These are phyloP conservation scores for Xylaria sp. DNA, from an alignment of 2,329 filamentous ascomycete genomes.

Conservation along the genomic window DNA sequence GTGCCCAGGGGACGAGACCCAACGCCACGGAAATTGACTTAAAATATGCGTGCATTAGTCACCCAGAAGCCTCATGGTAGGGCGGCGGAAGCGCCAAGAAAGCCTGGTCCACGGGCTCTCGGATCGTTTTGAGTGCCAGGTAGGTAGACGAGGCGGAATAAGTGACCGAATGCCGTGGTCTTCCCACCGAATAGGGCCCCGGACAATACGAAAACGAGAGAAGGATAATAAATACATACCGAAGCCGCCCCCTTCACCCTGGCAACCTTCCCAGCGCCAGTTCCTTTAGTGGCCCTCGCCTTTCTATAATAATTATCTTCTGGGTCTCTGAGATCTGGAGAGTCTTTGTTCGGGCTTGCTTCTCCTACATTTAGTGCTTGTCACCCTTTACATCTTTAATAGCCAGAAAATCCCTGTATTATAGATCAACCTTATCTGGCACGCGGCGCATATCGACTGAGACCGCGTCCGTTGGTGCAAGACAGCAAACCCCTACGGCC, in stretches of 20 bases:
- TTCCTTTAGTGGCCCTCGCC: background rate
- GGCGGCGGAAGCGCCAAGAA: too few species aligned
- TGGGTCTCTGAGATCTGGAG: background rate
- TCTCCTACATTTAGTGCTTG: background rate
- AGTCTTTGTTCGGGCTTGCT: background rate
- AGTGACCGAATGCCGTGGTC: too few species aligned
- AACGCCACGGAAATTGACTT: background rate
- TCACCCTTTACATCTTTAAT: background rate
- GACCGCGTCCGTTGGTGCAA: background rate
- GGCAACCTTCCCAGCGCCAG: too few species aligned
- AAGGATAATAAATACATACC: constrained; percentile 19
- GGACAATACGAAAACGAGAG: constrained; percentile 27
- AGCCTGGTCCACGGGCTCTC: background rate
- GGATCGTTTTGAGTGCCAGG: constrained; percentile 4
- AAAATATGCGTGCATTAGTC: background rate
- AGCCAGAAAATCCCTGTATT: too few species aligned
- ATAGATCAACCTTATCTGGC: background rate
- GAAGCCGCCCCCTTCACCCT: background rate
- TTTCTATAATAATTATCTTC: background rate
- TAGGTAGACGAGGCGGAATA: constrained; percentile 2
- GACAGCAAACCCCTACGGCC: background rate
- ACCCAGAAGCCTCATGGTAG: too few species aligned
- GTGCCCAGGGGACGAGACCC: too few species aligned
- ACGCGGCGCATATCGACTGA: background rate
- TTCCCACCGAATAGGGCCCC: constrained; percentile 10